A percentile compares a stretch with the other conserved stretches of the same genome.
phyloP scores from a whole-genome alignment of 2,329 filamentous ascomycete genomes.

The Diaporthe vaccinii region DNA sequence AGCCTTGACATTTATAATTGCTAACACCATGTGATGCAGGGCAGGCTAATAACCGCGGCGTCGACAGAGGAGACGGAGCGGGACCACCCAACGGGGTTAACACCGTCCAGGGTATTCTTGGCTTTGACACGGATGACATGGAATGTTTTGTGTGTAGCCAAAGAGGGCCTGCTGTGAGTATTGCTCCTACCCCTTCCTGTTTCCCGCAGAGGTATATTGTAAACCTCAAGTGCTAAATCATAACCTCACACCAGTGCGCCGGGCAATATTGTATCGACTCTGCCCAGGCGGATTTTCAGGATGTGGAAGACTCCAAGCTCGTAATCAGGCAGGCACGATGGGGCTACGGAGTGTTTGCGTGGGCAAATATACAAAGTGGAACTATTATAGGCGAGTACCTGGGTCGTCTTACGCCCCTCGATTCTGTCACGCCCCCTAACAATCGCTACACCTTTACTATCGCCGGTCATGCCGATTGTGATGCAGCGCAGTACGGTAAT shows the following conservation, averaged over 20 bases:
- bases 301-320: not conserved
- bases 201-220: not conserved
- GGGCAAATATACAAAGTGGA: not conserved
- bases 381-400: slow-evolving; percentile 29
- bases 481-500: slow-evolving; percentile 18
- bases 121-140: not conserved
- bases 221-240: not conserved
- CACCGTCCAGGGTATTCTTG: not conserved
- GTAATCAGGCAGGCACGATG: not conserved
- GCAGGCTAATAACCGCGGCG: not conserved
- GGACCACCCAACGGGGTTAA: not conserved
- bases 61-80: not conserved
- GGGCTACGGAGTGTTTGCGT: slow-evolving; percentile 33
- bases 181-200: not conserved
- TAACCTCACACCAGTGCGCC: not conserved
- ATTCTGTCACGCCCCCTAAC: rapidly evolving
- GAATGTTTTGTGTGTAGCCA: not conserved
- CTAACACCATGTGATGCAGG: not conserved
- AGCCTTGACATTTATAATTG: too few species aligned
- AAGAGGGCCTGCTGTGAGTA: not conserved
- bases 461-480: not conserved
- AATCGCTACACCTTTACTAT: not conserved
- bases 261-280: slow-evolving; percentile 23
- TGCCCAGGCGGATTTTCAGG: not conserved
- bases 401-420: slow-evolving; percentile 19